Evolutionary conservation across 345 rosid genomes (phyloP), one percentile per base, ranked within the genome.

Genomic region (Eutrema heterophyllum): DNA sequence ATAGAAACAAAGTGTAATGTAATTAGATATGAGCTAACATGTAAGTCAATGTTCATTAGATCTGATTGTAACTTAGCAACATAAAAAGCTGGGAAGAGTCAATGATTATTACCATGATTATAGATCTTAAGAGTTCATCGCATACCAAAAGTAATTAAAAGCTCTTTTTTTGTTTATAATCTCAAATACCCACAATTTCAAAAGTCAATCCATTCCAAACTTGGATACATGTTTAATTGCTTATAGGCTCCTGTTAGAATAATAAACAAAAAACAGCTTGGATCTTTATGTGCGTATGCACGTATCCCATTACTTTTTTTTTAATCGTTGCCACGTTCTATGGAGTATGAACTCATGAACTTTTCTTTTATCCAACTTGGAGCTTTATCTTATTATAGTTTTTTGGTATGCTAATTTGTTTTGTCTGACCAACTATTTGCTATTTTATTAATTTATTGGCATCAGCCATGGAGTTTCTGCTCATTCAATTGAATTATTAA

Each of bases 281-380:
- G 48, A 64, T 54, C 48, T 33, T 43, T 64, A 53, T 38, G 56
- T 72, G 27, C 61, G 26, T 72, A 43, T 53, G 49, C 5, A 54
- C 56, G 41, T 64, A 11, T 52, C 24, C 4, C 57, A 64, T 15
- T n/a, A 1, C 2, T 9, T 32, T 50, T 8, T 7, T 26, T 32
- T 12, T 27, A 36, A 67, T 67, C 3, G 50, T 74, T 67, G 53
- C 24, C 73, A 74, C 68, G 68, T 74, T 74, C 68, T 40, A 5
- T 44, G 57, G 9, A 48, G 53, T 73, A 56, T 64, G 66, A 56
- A 27, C 57, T 56, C 56, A 26, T 38, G 72, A 65, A 65, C 65
- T 57, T 56, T 66, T 46, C 50, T 66, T 54, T 46, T 38, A 27
- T 61, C 43, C 78, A 73, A 73, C 78, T 65, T 73, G 59, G 33